Percentiles rank a stretch among this genome's conserved stretches.
Conservation (phyloP, 2,329 filamentous ascomycete genomes). For the Apiospora malaysiana region DNA sequence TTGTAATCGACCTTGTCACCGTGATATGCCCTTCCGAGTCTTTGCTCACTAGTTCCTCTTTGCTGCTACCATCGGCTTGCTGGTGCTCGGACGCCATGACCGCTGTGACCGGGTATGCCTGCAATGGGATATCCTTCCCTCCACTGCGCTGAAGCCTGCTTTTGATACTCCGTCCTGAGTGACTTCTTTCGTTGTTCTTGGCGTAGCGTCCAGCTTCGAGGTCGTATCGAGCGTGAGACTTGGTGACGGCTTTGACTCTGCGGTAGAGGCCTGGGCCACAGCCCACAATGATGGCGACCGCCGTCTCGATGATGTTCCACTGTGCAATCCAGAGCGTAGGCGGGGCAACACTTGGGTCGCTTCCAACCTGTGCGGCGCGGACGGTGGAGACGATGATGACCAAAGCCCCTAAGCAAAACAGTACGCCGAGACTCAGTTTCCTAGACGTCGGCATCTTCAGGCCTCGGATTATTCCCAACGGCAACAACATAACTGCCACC, state of each 20-base stretch:
- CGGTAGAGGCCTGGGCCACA: constrained; percentile 3
- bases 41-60: not conserved
- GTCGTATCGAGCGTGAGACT: not conserved
- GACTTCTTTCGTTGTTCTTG: not conserved
- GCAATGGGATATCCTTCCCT: not conserved
- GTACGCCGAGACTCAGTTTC: not conserved
- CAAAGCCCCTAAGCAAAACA: not conserved
- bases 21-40: not conserved
- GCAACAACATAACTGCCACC: not conserved
- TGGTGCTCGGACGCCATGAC: not conserved
- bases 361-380: not conserved
- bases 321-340: not conserved
- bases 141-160: not conserved
- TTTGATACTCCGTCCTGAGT: not conserved
- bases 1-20: not conserved
- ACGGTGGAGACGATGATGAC: not conserved
- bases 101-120: not conserved
- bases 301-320: not conserved
- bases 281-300: not conserved
- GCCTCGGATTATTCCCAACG: not conserved
- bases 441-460: not conserved
- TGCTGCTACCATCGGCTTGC: not conserved
- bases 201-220: not conserved
- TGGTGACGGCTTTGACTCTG: not conserved
- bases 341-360: not conserved